Base-by-base conservation (phyloP, 768 basidiomycete species). In the Leccinum variicolor region DNA sequence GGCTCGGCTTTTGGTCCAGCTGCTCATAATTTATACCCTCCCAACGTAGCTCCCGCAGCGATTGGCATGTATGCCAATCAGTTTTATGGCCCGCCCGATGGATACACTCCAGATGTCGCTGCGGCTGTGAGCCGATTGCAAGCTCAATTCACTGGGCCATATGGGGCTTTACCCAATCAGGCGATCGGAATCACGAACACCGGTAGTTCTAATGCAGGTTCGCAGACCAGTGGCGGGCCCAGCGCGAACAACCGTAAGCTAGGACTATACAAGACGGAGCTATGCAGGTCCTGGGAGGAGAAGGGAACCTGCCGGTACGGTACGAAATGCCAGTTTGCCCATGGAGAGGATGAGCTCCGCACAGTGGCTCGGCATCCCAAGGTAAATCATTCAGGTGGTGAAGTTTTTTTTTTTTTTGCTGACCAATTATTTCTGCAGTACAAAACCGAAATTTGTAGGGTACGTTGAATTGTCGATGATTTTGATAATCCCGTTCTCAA, bases 401-500 rank as follows among this genome's bases (percentile, higher is more conserved):
- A 36, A 39, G 17, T 31, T 55, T 50, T 36, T 48, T 55, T 25
- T 58, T n/a, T 50, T 25, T 5, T 31, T 31, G 36, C 61, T 70
- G 36, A 72, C 46, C 52, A 61, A 48, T 62, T 33, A 33, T 61
- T 28, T 54, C 56, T 52, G 19, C 66, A 90, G 91, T 94, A 94
- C 75, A 95, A 95, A 75, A 94, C 93, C 10, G 92, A 95, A 73
- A 92, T 94, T 62, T 95, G 92, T 72, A 85, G 92, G 77, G 90
- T 92, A 66, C 62, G 85, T 74, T 6, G 23, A 15, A 39, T 46
- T 7, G 17, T 49, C 7, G 8, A 45, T 41, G 8, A 15, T 26
- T 31, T 52, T 52, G 29, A 34, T 26, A 5, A 6, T 23, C 6
- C 23, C 34, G 54, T 62, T 34, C 57, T 62, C 57, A 62, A 49